phyloP scores from a whole-genome alignment of 2,329 filamentous ascomycete genomes.

The Claviceps citrina region DNA sequence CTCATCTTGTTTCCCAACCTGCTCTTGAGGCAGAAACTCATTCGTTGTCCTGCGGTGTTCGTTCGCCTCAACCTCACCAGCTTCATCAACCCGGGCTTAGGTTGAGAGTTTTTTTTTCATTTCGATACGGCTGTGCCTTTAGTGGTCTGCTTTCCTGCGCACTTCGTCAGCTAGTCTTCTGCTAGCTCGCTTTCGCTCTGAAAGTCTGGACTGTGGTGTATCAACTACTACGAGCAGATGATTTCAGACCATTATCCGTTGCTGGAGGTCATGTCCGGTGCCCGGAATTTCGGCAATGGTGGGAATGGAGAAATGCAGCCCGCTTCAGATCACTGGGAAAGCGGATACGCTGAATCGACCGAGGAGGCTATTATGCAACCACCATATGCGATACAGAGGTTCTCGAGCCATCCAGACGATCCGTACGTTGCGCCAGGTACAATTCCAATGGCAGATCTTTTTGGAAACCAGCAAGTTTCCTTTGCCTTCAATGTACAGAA shows the following conservation, averaged over 20 bases:
- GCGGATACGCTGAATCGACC: background rate
- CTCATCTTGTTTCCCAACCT: background rate
- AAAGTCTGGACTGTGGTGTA: background rate
- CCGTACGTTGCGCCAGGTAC: constrained; percentile 1
- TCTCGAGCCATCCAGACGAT: constrained; percentile 1
- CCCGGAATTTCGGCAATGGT: background rate
- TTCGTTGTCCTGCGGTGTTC: background rate
- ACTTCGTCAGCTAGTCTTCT: background rate
- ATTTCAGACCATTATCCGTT: background rate
- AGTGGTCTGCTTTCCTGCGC: background rate
- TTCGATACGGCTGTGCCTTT: background rate
- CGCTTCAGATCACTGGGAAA: background rate
- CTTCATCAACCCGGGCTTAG: background rate
- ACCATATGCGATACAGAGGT: constrained; percentile 2
- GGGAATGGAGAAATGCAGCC: background rate
- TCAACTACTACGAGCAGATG: no score
- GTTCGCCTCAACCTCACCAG: background rate
- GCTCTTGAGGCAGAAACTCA: background rate
- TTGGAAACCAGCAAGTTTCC: background rate
- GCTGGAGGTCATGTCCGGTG: background rate
- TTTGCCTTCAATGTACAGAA: background rate
- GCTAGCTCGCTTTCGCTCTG: no score
- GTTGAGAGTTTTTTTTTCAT: background rate
- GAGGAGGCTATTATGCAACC: background rate
- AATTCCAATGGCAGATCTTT: background rate